A percentile compares a stretch with the other conserved stretches of the same genome.
phyloP scores from a whole-genome alignment of 352 stramenopile genomes.

The Phytopythium delawarense region DNA sequence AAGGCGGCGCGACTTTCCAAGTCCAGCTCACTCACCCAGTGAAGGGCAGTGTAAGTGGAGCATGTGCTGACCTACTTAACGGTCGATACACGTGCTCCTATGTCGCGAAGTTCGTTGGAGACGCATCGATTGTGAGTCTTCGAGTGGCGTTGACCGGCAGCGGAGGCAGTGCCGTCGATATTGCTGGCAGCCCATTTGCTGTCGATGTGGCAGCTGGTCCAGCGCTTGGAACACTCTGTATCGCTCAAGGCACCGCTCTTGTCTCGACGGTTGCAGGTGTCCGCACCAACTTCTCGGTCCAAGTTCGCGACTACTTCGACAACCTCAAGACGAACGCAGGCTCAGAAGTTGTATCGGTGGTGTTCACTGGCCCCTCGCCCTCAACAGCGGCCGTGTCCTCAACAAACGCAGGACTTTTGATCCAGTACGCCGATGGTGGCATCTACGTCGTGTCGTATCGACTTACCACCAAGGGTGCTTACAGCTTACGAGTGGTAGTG shows the following conservation, averaged over 20 bases:
- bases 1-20: constrained; percentile 34
- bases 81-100: constrained; percentile 66
- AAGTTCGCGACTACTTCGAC: constrained; percentile 49
- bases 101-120: constrained; percentile 38
- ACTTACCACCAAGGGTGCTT: constrained; percentile 34
- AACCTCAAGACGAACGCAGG: constrained; percentile 65
- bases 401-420: constrained; percentile 16
- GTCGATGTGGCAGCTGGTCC: constrained; percentile 43
- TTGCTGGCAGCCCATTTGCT: constrained; percentile 48
- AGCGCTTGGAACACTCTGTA: constrained; percentile 38
- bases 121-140: constrained; percentile 14
- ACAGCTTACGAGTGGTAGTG: constrained; percentile 41
- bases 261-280: constrained; percentile 51
- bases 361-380: constrained; percentile 32
- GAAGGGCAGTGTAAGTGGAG: constrained; percentile 33
- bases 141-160: constrained; percentile 25
- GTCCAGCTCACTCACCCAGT: constrained; percentile 32
- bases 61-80: constrained; percentile 48
- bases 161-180: constrained; percentile 12
- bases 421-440: constrained; percentile 29
- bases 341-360: constrained; percentile 30
- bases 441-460: constrained; percentile 41
- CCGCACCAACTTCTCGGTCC: constrained; percentile 40
- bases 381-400: constrained; percentile 11
- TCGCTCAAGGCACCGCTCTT: constrained; percentile 37